Percentiles rank a stretch among this genome's conserved stretches.
phyloP scores from a whole-genome alignment of 1,139 yeast genomes.

The Waltiozyma sp. region DNA sequence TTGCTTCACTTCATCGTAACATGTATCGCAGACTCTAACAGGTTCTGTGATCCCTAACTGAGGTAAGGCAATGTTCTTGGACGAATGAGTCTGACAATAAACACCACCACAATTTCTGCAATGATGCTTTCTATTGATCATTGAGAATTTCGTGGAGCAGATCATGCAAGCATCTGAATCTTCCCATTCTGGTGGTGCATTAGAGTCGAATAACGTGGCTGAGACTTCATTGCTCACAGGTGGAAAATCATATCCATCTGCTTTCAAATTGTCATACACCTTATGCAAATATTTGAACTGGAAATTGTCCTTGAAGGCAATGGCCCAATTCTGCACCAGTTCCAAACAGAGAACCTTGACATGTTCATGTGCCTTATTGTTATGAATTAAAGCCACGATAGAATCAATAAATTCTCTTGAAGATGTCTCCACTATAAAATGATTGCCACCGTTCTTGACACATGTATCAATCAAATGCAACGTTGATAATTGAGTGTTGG shows the following conservation, averaged over 20 bases:
- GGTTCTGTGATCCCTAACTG: conserved; percentile 80
- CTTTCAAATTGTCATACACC: conserved; percentile 46
- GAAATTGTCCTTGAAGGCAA: conserved; percentile 58
- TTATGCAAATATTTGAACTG: conserved; percentile 58
- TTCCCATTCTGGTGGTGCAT: conserved; percentile 96
- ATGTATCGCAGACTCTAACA: conserved; percentile 90
- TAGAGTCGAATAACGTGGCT: conserved; percentile 58
- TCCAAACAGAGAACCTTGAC: conserved; percentile 53
- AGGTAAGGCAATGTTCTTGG: conserved; percentile 59
- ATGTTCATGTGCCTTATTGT: conserved; percentile 27
- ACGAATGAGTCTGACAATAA: conserved; percentile 74
- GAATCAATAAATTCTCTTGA: conserved; percentile 83
- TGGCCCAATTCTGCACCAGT: conserved; percentile 67
- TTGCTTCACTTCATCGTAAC: conserved; percentile 44
- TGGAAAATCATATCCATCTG: conserved; percentile 65
- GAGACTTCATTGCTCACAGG: conserved; percentile 23
- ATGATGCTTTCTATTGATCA: conserved; percentile 87
- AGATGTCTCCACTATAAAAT: conserved; percentile 69
- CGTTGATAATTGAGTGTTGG: conserved; percentile 66
- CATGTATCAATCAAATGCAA: conserved; percentile 76
- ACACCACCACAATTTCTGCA: conserved; percentile 97
- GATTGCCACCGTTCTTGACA: conserved; percentile 87
- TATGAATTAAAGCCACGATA: conserved; percentile 31
- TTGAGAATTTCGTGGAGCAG: conserved; percentile 69
- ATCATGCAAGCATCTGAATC: conserved; percentile 95